A percentile compares a stretch with the other conserved stretches of the same genome.
Evolutionary conservation across 2,329 filamentous ascomycete species (phyloP).

Genomic region (Magnaporthiopsis rhizophila): DNA sequence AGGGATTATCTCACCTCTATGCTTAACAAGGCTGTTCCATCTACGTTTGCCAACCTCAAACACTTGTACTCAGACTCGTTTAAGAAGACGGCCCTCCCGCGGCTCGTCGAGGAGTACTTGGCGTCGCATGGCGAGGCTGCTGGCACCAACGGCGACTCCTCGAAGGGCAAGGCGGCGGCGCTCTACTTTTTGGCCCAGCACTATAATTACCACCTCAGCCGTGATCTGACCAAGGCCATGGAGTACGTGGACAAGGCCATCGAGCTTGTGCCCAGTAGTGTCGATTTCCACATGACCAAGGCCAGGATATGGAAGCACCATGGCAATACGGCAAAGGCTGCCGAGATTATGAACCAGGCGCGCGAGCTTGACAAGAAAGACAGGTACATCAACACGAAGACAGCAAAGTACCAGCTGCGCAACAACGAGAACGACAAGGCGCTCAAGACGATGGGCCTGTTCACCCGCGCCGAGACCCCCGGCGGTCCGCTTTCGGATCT

Average conservation of each 20-base stretch:
- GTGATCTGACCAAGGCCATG: constrained; percentile 73
- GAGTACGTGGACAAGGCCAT: constrained; percentile 80
- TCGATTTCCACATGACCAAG: constrained; percentile 92
- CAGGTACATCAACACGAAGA: constrained; percentile 96
- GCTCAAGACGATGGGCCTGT: constrained; percentile 82
- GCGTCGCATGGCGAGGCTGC: constrained; percentile 35
- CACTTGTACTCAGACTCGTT: constrained; percentile 71
- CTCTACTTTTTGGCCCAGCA: constrained; percentile 95
- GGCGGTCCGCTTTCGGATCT: constrained; percentile 86
- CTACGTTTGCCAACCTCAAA: constrained; percentile 94
- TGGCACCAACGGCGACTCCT: constrained; percentile 31
- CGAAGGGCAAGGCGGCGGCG: constrained; percentile 66
- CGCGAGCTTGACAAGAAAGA: constrained; percentile 81
- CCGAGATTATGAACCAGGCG: constrained; percentile 82
- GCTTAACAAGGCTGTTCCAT: constrained; percentile 88
- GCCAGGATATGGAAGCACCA: constrained; percentile 90
- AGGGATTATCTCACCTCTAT: constrained; percentile 74
- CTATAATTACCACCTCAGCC: constrained; percentile 86
- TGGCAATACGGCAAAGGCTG: constrained; percentile 70
- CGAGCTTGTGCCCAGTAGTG: constrained; percentile 67
- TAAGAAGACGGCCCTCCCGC: constrained; percentile 71
- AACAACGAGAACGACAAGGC: constrained; percentile 86
- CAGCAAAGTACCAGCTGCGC: constrained; percentile 90
- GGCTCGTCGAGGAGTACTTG: constrained; percentile 72
- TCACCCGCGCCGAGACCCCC: constrained; percentile 83